Conservation (phyloP, 169 alveolate species). For the Toxoplasma gondii region DNA sequence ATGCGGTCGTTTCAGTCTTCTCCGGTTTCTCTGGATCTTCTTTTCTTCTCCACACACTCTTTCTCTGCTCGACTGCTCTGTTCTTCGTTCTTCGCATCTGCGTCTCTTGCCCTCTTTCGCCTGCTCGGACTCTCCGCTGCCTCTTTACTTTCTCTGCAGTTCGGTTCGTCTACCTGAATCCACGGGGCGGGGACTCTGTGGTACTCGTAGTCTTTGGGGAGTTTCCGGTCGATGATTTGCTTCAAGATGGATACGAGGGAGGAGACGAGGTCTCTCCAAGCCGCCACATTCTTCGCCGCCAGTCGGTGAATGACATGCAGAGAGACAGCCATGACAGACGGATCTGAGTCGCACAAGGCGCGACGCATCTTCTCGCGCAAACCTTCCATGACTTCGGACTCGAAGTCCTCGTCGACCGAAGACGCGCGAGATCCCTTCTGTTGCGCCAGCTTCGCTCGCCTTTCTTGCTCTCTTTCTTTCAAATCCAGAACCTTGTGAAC, state of each 20-base stretch:
- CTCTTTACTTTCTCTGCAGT: background rate
- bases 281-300: constrained; percentile 61
- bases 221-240: constrained; percentile 91
- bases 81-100: too few relatives aligned
- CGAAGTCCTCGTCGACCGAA: background rate
- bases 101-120: background rate
- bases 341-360: constrained; percentile 93
- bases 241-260: constrained; percentile 89
- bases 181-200: constrained; percentile 97
- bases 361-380: constrained; percentile 65
- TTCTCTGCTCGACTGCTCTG: too few relatives aligned
- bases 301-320: constrained; percentile 81
- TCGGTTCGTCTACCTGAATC: constrained; percentile 87
- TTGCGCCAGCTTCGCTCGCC: background rate
- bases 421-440: background rate
- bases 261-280: constrained; percentile 79
- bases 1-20: too few relatives aligned
- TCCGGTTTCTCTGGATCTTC: too few relatives aligned
- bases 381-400: background rate
- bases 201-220: constrained; percentile 94
- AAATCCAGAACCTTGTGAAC: constrained; percentile 47
- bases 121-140: background rate
- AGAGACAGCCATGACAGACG: constrained; percentile 92
- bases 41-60: too few relatives aligned
- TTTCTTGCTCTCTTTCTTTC: background rate